Base-by-base conservation (phyloP, 225 moss, liverwort and hornwort species). In the Neckera pumila region DNA sequence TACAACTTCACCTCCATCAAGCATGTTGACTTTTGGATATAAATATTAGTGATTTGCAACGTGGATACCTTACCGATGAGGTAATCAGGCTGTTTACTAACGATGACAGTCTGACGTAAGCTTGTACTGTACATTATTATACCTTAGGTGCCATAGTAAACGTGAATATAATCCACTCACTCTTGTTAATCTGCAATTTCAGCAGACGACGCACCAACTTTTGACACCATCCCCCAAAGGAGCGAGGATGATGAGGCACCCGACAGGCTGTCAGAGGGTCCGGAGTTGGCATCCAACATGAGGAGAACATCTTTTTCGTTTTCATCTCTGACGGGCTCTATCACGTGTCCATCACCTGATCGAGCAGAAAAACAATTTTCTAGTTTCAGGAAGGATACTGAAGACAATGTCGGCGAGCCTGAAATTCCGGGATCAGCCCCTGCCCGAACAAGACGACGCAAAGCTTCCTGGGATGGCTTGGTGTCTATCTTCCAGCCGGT, bases 351-450 rank as follows among this genome's bases (percentile, higher is more conserved):
- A 71, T 92, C 95, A 69, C 94, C 92, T 49, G 90, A 88, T 94
- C 81, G 84, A 89, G 82, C 87, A 88, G 76, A 89, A 73, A 88
- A 89, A 72, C 90, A 86, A 64, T 94, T 93, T 67, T 93, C 90
- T 76, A 98, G 95, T 89, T 96, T 96, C 87, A 96, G 97, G 90
- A 91, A 91, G 95, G 91, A 91, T 86, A 92, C 77, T 53, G 94
- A 88, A 92, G 76, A 81, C 88, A 61, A 69, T 87, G 43, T 64
- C 79, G 71, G 64, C 81, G 89, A 82, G 74, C 69, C 65, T 53
- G 90, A 91, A 84, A 80, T 83, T 65, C 85, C 92, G 84, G 87
- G 87, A 56, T 90, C 92, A 87, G 76, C 73, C 54, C 93, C 92
- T 86, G 79, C 71, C 63, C 92, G 92, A 90, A 84, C 83, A 70